Evolutionary conservation across 352 stramenopile genomes (phyloP).

Genomic region (Globisporangium emineosum): DNA sequence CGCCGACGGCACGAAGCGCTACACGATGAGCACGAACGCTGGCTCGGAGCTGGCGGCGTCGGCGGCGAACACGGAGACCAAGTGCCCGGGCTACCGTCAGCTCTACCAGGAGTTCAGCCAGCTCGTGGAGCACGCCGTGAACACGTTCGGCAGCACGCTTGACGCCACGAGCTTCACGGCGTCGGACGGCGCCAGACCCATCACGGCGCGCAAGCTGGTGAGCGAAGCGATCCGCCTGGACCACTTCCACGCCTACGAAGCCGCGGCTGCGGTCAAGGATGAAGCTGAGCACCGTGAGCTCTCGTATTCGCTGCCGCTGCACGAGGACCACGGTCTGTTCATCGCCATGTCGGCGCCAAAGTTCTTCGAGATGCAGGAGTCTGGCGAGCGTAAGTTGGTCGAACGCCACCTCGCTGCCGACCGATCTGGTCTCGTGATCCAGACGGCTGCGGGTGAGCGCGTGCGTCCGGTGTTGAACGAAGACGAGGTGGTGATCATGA

Average conservation of each 20-base stretch:
- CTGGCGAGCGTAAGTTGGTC: constrained; percentile 18
- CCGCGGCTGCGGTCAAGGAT: constrained; percentile 2
- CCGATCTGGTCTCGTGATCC: constrained; percentile 44
- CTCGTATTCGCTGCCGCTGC: too few species aligned
- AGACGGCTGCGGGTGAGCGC: constrained; percentile 20
- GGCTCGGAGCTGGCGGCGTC: constrained; percentile 31
- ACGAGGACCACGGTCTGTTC: too few species aligned
- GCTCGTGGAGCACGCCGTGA: constrained; percentile 37
- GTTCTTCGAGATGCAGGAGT: too few species aligned
- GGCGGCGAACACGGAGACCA: constrained; percentile 14
- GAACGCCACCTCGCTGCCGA: constrained; percentile 26
- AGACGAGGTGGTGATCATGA: constrained; percentile 60
- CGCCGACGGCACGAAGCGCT: constrained; percentile 42
- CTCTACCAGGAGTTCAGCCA: constrained; percentile 41
- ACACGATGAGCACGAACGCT: constrained; percentile 41
- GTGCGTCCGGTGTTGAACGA: constrained; percentile 48
- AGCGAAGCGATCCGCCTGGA: constrained; percentile 46
- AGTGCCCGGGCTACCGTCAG: constrained; percentile 39
- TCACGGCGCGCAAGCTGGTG: constrained; percentile 38
- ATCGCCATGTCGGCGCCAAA: too few species aligned
- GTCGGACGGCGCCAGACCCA: constrained; percentile 24
- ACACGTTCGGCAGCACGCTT: constrained; percentile 32
- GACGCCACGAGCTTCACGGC: constrained; percentile 38
- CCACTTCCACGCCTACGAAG: constrained; percentile 68
- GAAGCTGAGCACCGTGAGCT: too few species aligned